Evolutionary conservation across 129 eudicot genomes (phyloP).

Genomic region (Flaveria ramosissima): DNA sequence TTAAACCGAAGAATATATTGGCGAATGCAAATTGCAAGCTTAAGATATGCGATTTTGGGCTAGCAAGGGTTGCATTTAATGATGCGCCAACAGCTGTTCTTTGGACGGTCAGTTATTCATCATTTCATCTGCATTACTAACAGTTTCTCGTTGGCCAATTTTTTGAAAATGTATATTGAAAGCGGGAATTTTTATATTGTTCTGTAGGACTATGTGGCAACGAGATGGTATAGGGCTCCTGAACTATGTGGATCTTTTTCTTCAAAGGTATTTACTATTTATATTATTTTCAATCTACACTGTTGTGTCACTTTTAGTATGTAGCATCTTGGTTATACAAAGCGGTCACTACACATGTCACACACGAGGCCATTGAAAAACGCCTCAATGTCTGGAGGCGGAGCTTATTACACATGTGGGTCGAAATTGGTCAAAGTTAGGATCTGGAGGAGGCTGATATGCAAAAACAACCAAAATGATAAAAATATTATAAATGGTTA

Average conservation of each 20-base stretch:
- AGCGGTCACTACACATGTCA: not conserved
- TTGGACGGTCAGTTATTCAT: conserved; percentile 72
- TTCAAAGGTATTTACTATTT: conserved; percentile 61
- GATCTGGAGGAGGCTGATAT: not conserved
- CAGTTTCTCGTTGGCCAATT: not conserved
- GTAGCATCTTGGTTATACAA: not conserved
- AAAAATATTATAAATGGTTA: not conserved
- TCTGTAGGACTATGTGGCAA: conserved; percentile 90
- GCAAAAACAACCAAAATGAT: not conserved
- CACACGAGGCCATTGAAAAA: not conserved
- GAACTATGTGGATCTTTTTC: conserved; percentile 94
- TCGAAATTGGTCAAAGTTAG: not conserved
- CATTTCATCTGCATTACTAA: not conserved
- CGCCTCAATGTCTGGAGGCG: not conserved
- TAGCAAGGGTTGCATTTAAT: conserved; percentile 94
- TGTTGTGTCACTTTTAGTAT: not conserved
- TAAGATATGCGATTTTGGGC: conserved; percentile 87
- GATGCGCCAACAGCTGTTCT: conserved; percentile 88
- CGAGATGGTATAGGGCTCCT: conserved; percentile 98
- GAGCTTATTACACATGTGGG: not conserved
- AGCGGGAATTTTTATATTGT: conserved; percentile 1
- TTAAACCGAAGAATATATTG: conserved; percentile 89
- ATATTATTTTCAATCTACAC: conserved; percentile 2
- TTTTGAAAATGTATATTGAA: not conserved
- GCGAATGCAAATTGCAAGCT: conserved; percentile 98